Evolutionary conservation across 2,329 filamentous ascomycete species (phyloP), one percentile per base, ranked within the genome.

Genomic region (Fusarium chaquense): DNA sequence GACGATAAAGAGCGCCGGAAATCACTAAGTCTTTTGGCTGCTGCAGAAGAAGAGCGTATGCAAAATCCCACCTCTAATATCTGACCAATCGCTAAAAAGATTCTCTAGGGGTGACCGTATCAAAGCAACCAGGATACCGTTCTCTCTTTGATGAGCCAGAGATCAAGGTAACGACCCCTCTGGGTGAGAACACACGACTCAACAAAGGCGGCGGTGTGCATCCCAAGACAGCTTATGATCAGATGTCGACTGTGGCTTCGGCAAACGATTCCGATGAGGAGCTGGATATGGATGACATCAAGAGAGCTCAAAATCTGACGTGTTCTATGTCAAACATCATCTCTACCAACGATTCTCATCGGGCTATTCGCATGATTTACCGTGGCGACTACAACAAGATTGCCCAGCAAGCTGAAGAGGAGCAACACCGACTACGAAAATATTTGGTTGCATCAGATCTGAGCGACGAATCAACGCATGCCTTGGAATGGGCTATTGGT

Each of bases 361-460:
- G 96, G 38, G 92, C 93, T 12, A 91, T 98, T 28, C 91, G 94
- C 22, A 96, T 97, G 66, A 92, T 98, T 64, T 91, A 97, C 69
- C 91, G 96, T 16, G 96, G 96, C 40, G 93, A 98, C 71, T 98
- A 93, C 77, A 82, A 83, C 51, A 87, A 89, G 72, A 90, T 97
- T 70, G 90, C 92, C 44, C 87, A 91, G 70, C 90, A 94, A 75
- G 92, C 92, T 0, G 90, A 94, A 59, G 91, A 93, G 15, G 93
- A 93, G 54, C 86, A 93, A 51, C 89, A 92, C 51, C 89, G 92
- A 55, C 87, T 95, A 65, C 88, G 96, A 55, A 97, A 96, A 75
- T 99, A 98, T 77, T 83, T 99, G 18, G 94, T 98, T n/a, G 95
- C 96, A 5, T 98, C 93, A 0, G 96, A 99, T 79, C 83, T 98